Conservation (phyloP, 495 filamentous ascomycete genomes). For the Aspergillus sclerotiicarbonarius region DNA sequence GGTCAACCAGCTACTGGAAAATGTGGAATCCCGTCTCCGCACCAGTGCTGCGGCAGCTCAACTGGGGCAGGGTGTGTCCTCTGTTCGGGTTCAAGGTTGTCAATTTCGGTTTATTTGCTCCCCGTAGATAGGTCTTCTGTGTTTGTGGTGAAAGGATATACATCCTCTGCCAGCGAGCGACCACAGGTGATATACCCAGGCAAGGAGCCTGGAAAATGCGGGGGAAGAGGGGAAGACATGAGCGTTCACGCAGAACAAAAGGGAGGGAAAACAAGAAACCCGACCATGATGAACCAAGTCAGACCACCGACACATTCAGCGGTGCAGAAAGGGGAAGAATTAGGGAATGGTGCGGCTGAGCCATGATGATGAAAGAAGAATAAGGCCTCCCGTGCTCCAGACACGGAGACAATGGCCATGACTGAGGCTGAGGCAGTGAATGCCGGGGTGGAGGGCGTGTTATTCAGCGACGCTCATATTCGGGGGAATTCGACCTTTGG, state of each 20-base stretch:
- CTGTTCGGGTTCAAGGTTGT: background rate
- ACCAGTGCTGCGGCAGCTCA: background rate
- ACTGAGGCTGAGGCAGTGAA: background rate
- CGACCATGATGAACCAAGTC: background rate
- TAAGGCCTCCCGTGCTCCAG: background rate
- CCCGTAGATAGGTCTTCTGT: constrained; percentile 19
- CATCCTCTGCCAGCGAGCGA: constrained; percentile 3
- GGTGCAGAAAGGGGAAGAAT: background rate
- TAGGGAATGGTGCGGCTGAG: background rate
- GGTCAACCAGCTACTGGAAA: background rate
- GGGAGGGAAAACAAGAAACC: background rate
- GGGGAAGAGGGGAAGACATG: constrained; percentile 1
- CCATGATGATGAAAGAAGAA: background rate
- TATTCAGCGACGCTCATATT: background rate
- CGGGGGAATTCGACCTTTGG: constrained; percentile 1
- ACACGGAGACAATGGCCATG: background rate
- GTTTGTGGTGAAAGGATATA: constrained; percentile 6
- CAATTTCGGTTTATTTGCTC: constrained; percentile 11
- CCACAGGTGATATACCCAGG: background rate
- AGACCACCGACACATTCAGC: background rate
- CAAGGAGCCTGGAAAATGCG: constrained; percentile 1
- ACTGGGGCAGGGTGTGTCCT: background rate
- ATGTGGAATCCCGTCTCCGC: background rate
- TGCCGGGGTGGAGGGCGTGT: background rate
- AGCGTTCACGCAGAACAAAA: background rate